Base-by-base conservation (phyloP, 345 rosid species). In the Eucalyptus marginata region DNA sequence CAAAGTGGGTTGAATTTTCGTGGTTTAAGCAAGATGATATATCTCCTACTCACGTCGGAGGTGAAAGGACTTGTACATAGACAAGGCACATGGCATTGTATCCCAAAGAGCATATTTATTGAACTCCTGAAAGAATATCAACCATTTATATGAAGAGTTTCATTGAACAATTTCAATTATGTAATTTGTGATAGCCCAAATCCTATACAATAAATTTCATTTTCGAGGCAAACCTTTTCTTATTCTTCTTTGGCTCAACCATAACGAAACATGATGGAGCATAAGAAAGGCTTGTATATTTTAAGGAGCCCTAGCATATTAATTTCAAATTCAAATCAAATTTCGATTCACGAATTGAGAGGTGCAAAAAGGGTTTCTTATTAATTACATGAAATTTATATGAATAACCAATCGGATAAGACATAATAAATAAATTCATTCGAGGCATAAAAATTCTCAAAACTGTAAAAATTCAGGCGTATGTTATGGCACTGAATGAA, bases 231-330 rank as follows among this genome's bases (percentile, higher is more conserved):
- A 59, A 27, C 8, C 68, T 64, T n/a, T n/a, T 14, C 10, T 4
- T 64, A 1, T 27, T 27, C 16, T 59, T 59, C 8, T 5, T 1
- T 27, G 10, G 5, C 5, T 64, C 3, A 0, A 64, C 3, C 1
- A 64, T 1, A 14, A n/a, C 10, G 0, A 64, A 64, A 64, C 5
- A 59, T 0, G 7, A 59, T 27, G 12, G 7, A 1, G 68, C 33
- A 62, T 6, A 29, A 27, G 3, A 62, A 62, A 27, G 4, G 68
- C 31, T 12, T 0, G 4, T 11, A 7, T 14, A 64, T n/a, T n/a
- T 64, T 14, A 64, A 64, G 36, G 40, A n/a, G 40, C 5, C 36
- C 5, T n/a, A n/a, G 36, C 40, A n/a, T 64, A 14, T 64, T n/a
- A 14, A 64, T 64, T 64, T 64, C 76, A n/a, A 64, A 64, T n/a